Conservation (phyloP, 2,329 filamentous ascomycete species). For the Penicillium sclerotigenum region DNA sequence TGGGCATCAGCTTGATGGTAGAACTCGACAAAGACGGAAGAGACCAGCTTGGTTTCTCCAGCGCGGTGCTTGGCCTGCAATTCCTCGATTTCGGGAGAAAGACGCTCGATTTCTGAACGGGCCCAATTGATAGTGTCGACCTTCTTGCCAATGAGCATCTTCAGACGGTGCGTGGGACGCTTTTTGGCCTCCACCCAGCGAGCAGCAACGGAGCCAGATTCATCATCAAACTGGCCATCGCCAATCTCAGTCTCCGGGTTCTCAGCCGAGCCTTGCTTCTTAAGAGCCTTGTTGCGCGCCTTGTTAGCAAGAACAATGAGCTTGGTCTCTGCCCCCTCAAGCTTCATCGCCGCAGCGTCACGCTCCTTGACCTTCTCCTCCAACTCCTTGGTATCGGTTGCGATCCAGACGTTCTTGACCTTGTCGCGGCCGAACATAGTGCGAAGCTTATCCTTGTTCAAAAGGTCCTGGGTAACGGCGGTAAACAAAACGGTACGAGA, state of each 20-base stretch:
- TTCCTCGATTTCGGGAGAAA: conserved; percentile 68
- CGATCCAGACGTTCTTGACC: conserved; percentile 81
- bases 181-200: conserved; percentile 72
- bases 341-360: conserved; percentile 71
- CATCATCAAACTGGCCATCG: conserved; percentile 56
- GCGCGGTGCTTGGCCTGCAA: conserved; percentile 65
- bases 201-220: conserved; percentile 68
- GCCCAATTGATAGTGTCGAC: conserved; percentile 94
- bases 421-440: conserved; percentile 74
- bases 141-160: conserved; percentile 73
- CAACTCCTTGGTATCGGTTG: conserved; percentile 70
- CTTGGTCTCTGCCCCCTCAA: conserved; percentile 84
- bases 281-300: conserved; percentile 64
- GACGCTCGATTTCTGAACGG: conserved; percentile 70
- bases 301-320: conserved; percentile 76
- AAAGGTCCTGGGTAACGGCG: conserved; percentile 74
- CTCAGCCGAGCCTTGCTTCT: conserved; percentile 52
- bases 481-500: conserved; percentile 88
- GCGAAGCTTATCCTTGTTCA: conserved; percentile 72
- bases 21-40: conserved; percentile 90
- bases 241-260: conserved; percentile 37
- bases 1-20: conserved; percentile 78
- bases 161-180: conserved; percentile 72
- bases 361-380: conserved; percentile 79
- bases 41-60: conserved; percentile 63